phyloP scores from a whole-genome alignment of 2,329 filamentous ascomycete species.

The Diaporthe capsici region DNA sequence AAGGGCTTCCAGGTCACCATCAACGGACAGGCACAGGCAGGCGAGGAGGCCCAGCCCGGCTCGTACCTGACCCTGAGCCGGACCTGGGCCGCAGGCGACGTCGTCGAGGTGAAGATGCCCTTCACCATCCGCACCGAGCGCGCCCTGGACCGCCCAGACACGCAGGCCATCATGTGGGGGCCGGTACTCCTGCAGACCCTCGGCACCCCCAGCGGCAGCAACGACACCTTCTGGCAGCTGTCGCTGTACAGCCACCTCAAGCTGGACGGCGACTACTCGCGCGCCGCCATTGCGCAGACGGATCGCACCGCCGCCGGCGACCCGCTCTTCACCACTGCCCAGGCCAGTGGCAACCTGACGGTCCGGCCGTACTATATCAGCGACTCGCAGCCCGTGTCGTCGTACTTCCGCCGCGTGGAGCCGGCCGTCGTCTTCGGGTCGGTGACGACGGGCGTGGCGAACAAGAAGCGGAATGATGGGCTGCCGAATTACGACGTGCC shows the following conservation, averaged over 20 bases:
- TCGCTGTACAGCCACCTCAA: constrained; percentile 51
- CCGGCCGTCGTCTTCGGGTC: constrained; percentile 49
- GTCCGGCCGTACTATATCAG: constrained; percentile 51
- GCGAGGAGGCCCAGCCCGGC: constrained; percentile 43
- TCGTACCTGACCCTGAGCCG: constrained; percentile 50
- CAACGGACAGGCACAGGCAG: constrained; percentile 46
- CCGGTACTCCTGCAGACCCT: constrained; percentile 50
- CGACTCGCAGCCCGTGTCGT: constrained; percentile 48
- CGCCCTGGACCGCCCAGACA: constrained; percentile 50
- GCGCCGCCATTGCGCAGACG: constrained; percentile 45
- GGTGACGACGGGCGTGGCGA: constrained; percentile 47
- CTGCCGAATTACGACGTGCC: constrained; percentile 50
- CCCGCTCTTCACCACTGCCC: constrained; percentile 45
- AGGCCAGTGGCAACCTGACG: constrained; percentile 41
- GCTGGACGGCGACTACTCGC: constrained; percentile 50
- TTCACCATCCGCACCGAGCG: constrained; percentile 50
- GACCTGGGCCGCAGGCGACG: constrained; percentile 49
- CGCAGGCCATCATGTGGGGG: constrained; percentile 51
- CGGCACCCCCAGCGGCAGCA: constrained; percentile 45
- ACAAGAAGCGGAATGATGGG: constrained; percentile 50
- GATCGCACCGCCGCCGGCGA: constrained; percentile 45
- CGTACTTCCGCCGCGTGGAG: constrained; percentile 51
- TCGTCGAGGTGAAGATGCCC: constrained; percentile 50
- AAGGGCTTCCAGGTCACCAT: constrained; percentile 48
- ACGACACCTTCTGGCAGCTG: constrained; percentile 46